Evolutionary conservation across 306 rosid species (phyloP), one percentile per base, ranked within the genome.

Genomic region (Pyrus bretschneideri): DNA sequence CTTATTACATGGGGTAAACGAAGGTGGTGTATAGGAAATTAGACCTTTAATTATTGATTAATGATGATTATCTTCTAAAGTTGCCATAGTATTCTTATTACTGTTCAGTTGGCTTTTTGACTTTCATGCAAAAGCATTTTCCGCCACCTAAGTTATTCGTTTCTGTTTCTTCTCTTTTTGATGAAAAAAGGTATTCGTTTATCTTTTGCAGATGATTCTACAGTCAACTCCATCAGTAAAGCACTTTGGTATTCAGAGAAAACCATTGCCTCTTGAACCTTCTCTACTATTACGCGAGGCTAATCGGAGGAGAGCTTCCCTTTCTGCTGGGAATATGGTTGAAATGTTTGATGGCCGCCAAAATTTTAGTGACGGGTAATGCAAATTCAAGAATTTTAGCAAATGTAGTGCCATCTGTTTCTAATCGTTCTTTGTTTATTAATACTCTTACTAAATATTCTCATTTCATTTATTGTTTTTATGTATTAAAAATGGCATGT

Each of bases 251-350:
- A 88, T 95, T 81, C 97, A 87, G 81, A 90, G 89, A 82, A 95
- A 95, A 80, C 89, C 92, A 38, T 87, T 95, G 85, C 98, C 99
- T 72, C 97, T 95, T 65, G 98, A 95, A 81, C 99, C 98, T 77
- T 87, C 98, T 67, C 81, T 91, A 63, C 96, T 95, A 73, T 83
- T 95, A 77, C 93, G 97, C 54, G 99, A 92, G 87, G 99, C 98
- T 58, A 95, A 95, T 83, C 88, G 99, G 60, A 87, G 97, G 76
- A 92, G 99, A 79, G 99, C 99, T 80, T 92, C 98, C 58, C 97
- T 95, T 82, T 95, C 99, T 61, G 97, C 90, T 25, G 97, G 99
- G 81, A 95, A 86, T 85, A 68, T 81, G 80, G 67, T 80, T 71
- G 99, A 95, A 83, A 82, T 90, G 90, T 84, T 87, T 79, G 98